Evolutionary conservation across 1,284 basidiomycete genomes (phyloP).

Genomic region (Ceratobasidium sp.): DNA sequence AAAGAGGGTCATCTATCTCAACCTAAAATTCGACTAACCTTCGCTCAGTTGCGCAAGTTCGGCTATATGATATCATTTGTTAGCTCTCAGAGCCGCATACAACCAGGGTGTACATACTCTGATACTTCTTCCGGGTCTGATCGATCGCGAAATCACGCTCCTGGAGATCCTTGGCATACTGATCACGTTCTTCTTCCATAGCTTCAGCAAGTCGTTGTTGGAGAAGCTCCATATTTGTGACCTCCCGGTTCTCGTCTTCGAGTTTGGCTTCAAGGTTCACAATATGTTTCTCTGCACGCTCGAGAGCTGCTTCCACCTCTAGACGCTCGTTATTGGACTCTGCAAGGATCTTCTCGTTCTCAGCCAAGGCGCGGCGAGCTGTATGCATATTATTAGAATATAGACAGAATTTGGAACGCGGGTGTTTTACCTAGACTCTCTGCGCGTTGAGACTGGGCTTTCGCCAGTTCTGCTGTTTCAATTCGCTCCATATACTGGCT

Average conservation of each 20-base stretch:
- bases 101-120: conserved; percentile 57
- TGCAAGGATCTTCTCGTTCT: conserved; percentile 67
- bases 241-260: conserved; percentile 71
- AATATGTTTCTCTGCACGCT: conserved; percentile 61
- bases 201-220: conserved; percentile 72
- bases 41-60: conserved; percentile 79
- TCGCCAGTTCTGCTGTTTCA: conserved; percentile 72
- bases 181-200: conserved; percentile 77
- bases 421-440: conserved; percentile 64
- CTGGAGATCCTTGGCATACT: conserved; percentile 75
- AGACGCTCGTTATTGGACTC: conserved; percentile 64
- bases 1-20: conserved; percentile 33
- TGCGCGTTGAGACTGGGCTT: conserved; percentile 67
- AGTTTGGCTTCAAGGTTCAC: conserved; percentile 69
- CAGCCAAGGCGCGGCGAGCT: conserved; percentile 68
- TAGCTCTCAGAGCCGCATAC: conserved; percentile 18
- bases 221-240: conserved; percentile 69
- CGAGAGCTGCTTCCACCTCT: conserved; percentile 59
- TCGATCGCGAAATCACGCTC: conserved; percentile 79
- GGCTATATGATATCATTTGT: conserved; percentile 52
- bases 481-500: conserved; percentile 66
- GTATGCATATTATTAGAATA: conserved; percentile 39
- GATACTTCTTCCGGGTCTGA: conserved; percentile 83
- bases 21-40: conserved; percentile 54
- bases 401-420: conserved; percentile 15